phyloP scores from a whole-genome alignment of 2,329 filamentous ascomycete species.

The Fusarium tricinctum region DNA sequence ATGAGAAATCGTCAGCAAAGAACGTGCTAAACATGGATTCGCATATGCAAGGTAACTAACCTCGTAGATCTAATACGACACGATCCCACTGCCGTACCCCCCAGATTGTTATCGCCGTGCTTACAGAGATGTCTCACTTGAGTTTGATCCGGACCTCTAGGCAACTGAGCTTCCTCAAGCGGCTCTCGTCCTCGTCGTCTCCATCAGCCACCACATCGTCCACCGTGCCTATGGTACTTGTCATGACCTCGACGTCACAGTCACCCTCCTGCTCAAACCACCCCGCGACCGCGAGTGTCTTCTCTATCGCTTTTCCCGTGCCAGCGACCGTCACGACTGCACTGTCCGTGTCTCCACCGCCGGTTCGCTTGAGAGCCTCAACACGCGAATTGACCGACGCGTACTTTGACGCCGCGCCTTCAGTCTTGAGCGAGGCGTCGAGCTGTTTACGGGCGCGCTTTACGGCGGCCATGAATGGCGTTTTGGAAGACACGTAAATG shows the following conservation, averaged over 20 bases:
- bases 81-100: slow-evolving; percentile 8
- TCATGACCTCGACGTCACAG: slow-evolving; percentile 71
- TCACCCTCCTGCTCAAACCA: slow-evolving; percentile 75
- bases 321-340: slow-evolving; percentile 70
- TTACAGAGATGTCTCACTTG: slow-evolving; percentile 53
- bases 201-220: slow-evolving; percentile 71
- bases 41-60: slow-evolving; percentile 30
- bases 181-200: slow-evolving; percentile 57
- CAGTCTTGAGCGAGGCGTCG: slow-evolving; percentile 62
- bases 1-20: slow-evolving; percentile 26
- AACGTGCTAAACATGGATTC: slow-evolving; percentile 6
- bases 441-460: slow-evolving; percentile 76
- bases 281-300: slow-evolving; percentile 71
- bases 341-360: slow-evolving; percentile 48
- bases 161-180: slow-evolving; percentile 65
- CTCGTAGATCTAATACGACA: slow-evolving; percentile 15
- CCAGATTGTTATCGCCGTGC: slow-evolving; percentile 22
- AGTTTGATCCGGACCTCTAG: slow-evolving; percentile 65
- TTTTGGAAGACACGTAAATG: slow-evolving; percentile 75
- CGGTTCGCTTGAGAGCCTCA: slow-evolving; percentile 57
- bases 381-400: slow-evolving; percentile 63
- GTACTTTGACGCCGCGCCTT: slow-evolving; percentile 63
- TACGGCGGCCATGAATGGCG: slow-evolving; percentile 77
- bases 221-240: slow-evolving; percentile 73
- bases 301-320: slow-evolving; percentile 76